Evolutionary conservation across 108 stramenopile species (phyloP).

Genomic region (Craspedostauros australis): DNA sequence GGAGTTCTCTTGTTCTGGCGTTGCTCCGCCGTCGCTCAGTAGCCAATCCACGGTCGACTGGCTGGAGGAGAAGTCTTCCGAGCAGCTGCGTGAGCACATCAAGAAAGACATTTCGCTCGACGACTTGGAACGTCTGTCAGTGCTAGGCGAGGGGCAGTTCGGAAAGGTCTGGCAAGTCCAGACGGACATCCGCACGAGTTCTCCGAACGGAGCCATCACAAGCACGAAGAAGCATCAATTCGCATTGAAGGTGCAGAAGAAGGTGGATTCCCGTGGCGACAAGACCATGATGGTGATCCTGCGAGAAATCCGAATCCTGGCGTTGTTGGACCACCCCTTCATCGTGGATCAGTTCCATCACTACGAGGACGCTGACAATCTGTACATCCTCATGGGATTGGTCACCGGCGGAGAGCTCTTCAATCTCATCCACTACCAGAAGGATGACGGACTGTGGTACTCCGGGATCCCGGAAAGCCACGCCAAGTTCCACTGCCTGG

Average conservation of each 20-base stretch:
- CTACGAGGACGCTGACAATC: conserved; percentile 38
- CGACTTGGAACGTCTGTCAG: conserved; percentile 39
- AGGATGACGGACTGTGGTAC: conserved; percentile 29
- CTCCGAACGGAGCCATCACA: not conserved
- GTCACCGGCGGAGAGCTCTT: conserved; percentile 57
- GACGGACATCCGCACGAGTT: conserved; percentile 30
- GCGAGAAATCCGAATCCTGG: conserved; percentile 40
- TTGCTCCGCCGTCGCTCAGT: too few species aligned
- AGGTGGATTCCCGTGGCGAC: conserved; percentile 78
- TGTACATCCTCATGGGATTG: conserved; percentile 50
- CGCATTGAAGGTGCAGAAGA: conserved; percentile 80
- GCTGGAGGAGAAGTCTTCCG: not conserved
- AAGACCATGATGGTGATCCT: too few species aligned
- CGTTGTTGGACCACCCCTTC: conserved; percentile 48
- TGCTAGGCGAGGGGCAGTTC: conserved; percentile 87
- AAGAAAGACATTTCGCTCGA: conserved; percentile 29
- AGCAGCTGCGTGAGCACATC: conserved; percentile 4
- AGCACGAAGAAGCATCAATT: conserved; percentile 34
- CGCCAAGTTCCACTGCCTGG: conserved; percentile 22
- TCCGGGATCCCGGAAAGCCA: conserved; percentile 22
- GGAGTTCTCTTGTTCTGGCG: too few species aligned
- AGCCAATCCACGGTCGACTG: too few species aligned
- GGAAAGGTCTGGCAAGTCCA: conserved; percentile 84
- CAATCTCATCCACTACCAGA: conserved; percentile 35
- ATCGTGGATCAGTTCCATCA: conserved; percentile 34